Evolutionary conservation across 306 rosid genomes (phyloP), one percentile per base, ranked within the genome.

Genomic region (Ammopiptanthus mongolicus): DNA sequence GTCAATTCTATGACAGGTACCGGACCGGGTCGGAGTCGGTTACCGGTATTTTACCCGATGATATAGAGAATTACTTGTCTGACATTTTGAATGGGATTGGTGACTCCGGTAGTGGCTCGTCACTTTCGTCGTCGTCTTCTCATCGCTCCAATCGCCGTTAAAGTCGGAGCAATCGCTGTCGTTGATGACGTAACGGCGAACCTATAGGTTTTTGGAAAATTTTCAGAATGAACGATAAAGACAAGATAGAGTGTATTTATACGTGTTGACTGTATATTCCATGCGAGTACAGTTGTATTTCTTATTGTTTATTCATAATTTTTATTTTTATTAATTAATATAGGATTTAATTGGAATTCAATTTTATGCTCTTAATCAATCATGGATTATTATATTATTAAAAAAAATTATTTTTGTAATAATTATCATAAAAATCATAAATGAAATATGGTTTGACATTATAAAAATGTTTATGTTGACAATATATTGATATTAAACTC

Each of bases 1-100:
- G 75, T 18, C 87, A 59, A 2, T 83, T 87, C 12, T 86, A 84
- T 47, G 84, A 81, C 15, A 85, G 19, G 22, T 44, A 85, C 14
- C 82, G 85, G 46, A 73, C 62, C 68, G 90, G 89, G 84, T 80
- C 18, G 36, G 84, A 81, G 0, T 51, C 86, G 0, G 78, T 73
- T 23, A 65, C 75, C 4, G 48, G 71, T 63, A 60, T 70, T 69
- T 69, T 79, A 25, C 97, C 97, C 0, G 91, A 86, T 9, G 86
- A 91, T 23, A 8, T 93, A 8, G 88, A 67, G n/a, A 81, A 83
- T 44, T 83, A 81, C 76, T 1, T 93, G 69, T 83, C 88, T 5
- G 88, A 86, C 51, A 76, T 89, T 59, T 79, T 93, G 75, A 75
- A 62, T n/a, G 96, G 96, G 10, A 74, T 21, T 14, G 82, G 82